These are phyloP conservation scores for Sisymbrium altissimum DNA, from an alignment of 345 rosid species.

Conservation along the genomic window DNA sequence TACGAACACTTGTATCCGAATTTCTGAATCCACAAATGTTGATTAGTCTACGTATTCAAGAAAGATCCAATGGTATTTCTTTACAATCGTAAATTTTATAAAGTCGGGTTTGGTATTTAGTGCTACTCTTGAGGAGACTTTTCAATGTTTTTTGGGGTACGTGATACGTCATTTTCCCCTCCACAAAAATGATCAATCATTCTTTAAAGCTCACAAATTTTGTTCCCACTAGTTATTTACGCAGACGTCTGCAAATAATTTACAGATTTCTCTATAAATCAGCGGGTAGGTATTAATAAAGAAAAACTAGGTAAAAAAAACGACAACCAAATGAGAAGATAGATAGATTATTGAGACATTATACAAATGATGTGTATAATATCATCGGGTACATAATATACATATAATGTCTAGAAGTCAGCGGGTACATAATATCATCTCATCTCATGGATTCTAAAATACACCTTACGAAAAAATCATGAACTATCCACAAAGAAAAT, in stretches of 20 bases:
- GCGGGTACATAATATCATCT: too few relatives aligned
- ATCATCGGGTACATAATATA: too few relatives aligned
- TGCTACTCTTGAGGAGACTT: not conserved
- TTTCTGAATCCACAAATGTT: constrained; percentile 19
- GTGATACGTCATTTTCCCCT: constrained; percentile 5
- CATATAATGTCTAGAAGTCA: too few relatives aligned
- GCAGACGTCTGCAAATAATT: not conserved
- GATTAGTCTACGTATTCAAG: constrained; percentile 9
- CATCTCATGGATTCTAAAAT: too few relatives aligned
- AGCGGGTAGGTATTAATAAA: too few relatives aligned
- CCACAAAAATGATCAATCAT: not conserved
- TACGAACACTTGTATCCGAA: not conserved
- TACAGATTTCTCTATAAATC: not conserved
- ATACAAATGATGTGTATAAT: too few relatives aligned
- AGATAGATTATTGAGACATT: too few relatives aligned
- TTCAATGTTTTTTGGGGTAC: not conserved
- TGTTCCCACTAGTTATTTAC: not conserved
- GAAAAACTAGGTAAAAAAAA: too few relatives aligned
- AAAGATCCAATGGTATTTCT: not conserved
- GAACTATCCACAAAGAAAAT: not conserved
- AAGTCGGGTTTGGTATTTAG: not conserved
- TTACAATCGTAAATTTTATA: not conserved
- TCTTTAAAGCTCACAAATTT: not conserved
- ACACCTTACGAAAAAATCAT: not conserved
- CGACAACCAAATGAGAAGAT: too few relatives aligned